Evolutionary conservation across 352 stramenopile genomes (phyloP).

Genomic region (Elongisporangium undulatum): DNA sequence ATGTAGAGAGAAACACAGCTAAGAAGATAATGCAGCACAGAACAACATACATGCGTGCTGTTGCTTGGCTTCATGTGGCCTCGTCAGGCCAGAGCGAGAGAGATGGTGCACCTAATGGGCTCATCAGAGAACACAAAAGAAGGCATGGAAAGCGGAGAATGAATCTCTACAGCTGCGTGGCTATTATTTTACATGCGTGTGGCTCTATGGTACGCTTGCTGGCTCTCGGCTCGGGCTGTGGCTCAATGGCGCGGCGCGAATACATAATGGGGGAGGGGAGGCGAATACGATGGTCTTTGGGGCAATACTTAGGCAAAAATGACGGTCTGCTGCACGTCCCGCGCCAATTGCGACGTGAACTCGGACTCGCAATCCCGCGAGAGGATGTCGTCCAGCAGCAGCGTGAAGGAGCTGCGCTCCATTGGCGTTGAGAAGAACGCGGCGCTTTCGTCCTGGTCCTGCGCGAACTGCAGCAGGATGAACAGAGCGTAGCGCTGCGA

Average conservation of each 20-base stretch:
- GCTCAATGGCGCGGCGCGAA: background rate
- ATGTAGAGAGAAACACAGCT: slow-evolving; percentile 20
- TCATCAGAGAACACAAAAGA: background rate
- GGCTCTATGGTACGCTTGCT: slow-evolving; percentile 2
- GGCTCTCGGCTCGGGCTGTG: background rate
- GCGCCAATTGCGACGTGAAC: slow-evolving; percentile 52
- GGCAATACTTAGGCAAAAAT: slow-evolving; percentile 37
- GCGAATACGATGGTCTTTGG: background rate
- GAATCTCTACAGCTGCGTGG: background rate
- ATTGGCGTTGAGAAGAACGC: slow-evolving; percentile 53
- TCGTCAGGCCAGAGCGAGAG: background rate
- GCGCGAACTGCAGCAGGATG: slow-evolving; percentile 53
- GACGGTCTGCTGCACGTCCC: slow-evolving; percentile 50
- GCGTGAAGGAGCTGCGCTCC: slow-evolving; percentile 52
- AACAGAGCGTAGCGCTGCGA: slow-evolving; percentile 61
- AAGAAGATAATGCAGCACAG: slow-evolving; percentile 5
- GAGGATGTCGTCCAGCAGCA: slow-evolving; percentile 34
- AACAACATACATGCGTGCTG: slow-evolving; percentile 14
- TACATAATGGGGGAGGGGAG: slow-evolving; percentile 4
- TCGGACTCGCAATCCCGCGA: slow-evolving; percentile 25
- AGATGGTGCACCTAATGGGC: background rate
- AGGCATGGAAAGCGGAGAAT: background rate
- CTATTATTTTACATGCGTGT: background rate
- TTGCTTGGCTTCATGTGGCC: slow-evolving; percentile 7
- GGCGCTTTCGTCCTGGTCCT: slow-evolving; percentile 21